phyloP scores from a whole-genome alignment of 306 rosid species.

The Pyrus communis region DNA sequence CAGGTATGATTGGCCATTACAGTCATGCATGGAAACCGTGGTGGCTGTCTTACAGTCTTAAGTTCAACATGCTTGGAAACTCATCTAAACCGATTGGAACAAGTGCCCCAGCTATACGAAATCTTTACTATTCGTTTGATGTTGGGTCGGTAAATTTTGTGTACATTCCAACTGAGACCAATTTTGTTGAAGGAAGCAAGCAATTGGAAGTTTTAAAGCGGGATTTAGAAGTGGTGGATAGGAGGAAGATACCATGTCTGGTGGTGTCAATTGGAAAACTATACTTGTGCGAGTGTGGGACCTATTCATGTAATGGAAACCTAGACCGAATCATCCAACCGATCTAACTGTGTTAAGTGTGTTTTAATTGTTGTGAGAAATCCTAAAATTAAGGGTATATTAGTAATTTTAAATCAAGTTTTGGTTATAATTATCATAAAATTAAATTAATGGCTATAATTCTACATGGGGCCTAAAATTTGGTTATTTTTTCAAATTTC shows the following conservation, averaged over 20 bases:
- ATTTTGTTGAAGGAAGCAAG: conserved; percentile 65
- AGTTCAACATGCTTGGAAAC: conserved; percentile 92
- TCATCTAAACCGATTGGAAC: conserved; percentile 76
- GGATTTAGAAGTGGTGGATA: conserved; percentile 69
- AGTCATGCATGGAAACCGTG: conserved; percentile 70
- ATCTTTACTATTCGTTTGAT: conserved; percentile 83
- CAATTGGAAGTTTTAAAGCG: conserved; percentile 67
- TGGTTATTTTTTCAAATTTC: no score
- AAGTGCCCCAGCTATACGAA: conserved; percentile 53
- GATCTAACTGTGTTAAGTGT: not conserved
- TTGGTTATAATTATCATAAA: no score
- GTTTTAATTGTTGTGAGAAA: no score
- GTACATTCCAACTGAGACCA: conserved; percentile 81
- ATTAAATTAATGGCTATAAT: no score
- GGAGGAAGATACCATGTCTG: conserved; percentile 65
- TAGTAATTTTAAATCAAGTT: no score
- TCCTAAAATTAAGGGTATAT: no score
- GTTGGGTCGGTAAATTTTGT: conserved; percentile 75
- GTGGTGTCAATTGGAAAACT: conserved; percentile 69
- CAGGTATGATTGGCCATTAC: conserved; percentile 82
- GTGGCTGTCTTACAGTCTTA: conserved; percentile 84
- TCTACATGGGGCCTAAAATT: no score
- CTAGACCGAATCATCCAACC: conserved; percentile 51
- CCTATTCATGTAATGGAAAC: conserved; percentile 83
- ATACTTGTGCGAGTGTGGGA: conserved; percentile 51